Evolutionary conservation across 495 filamentous ascomycete genomes (phyloP).

Genomic region (Neurospora sp.): DNA sequence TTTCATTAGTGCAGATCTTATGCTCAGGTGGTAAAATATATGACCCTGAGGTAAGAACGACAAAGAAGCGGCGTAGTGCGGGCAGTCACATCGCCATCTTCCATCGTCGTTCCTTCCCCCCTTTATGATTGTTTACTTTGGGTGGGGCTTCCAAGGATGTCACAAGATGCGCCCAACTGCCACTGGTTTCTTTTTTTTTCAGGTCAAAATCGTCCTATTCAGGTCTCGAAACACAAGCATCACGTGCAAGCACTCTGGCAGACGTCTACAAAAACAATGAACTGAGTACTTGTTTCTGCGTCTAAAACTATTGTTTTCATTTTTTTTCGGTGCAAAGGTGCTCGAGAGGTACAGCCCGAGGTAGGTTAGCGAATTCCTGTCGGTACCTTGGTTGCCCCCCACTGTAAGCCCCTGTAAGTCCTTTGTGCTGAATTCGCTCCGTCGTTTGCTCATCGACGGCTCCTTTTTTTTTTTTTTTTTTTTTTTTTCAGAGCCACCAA

Average conservation of each 20-base stretch:
- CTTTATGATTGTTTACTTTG: not conserved
- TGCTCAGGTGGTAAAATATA: not conserved
- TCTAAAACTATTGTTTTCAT: not conserved
- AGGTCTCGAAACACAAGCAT: too few species aligned
- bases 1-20: not conserved
- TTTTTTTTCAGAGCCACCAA: too few species aligned
- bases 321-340: not conserved
- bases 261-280: too few species aligned
- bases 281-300: too few species aligned
- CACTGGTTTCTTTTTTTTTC: too few species aligned
- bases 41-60: not conserved
- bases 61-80: not conserved
- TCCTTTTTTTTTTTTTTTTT: not conserved
- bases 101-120: not conserved
- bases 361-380: not conserved
- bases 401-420: not conserved
- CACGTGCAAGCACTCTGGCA: too few species aligned
- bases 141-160: not conserved
- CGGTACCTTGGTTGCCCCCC: not conserved
- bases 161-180: too few species aligned
- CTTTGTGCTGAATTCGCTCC: not conserved
- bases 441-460: not conserved
- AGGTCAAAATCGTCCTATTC: too few species aligned
- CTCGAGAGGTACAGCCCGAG: too few species aligned
- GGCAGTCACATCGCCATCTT: not conserved